These are phyloP conservation scores for Periconia sp. DNA, from an alignment of 2,329 filamentous ascomycete genomes.

Conservation along the genomic window DNA sequence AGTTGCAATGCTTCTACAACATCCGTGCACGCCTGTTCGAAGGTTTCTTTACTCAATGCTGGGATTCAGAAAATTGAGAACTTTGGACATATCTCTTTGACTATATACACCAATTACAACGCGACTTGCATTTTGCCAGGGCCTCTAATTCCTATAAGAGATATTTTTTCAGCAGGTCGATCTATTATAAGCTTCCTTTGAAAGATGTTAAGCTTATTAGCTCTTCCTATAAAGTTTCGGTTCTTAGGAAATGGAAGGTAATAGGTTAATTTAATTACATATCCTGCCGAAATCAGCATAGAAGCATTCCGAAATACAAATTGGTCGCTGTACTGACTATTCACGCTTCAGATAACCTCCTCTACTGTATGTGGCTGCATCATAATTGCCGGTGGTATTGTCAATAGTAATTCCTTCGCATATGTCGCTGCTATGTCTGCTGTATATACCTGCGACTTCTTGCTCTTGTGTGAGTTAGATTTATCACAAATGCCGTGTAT, in stretches of 20 bases:
- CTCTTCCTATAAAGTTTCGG: slow-evolving; percentile 30
- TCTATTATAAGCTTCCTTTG: slow-evolving; percentile 27
- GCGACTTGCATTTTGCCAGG: slow-evolving; percentile 40
- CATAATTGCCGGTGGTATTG: too few relatives aligned
- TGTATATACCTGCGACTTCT: slow-evolving; percentile 12
- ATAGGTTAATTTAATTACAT: slow-evolving; percentile 11
- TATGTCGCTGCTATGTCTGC: slow-evolving; percentile 18
- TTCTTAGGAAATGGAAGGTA: slow-evolving; percentile 32
- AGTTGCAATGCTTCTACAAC: slow-evolving; percentile 18
- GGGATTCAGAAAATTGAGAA: slow-evolving; percentile 28
- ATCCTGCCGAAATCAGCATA: too few relatives aligned
- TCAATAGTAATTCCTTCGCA: slow-evolving; percentile 17
- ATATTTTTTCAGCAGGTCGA: slow-evolving; percentile 25
- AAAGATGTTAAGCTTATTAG: slow-evolving; percentile 26
- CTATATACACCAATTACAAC: slow-evolving; percentile 34
- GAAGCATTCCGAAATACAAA: too few relatives aligned
- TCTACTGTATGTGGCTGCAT: too few relatives aligned
- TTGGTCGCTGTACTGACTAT: too few relatives aligned
- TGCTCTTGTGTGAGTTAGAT: slow-evolving; percentile 7
- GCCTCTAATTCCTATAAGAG: slow-evolving; percentile 36
- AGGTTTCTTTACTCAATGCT: slow-evolving; percentile 25
- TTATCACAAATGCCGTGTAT: slow-evolving; percentile 5
- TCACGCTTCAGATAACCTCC: too few relatives aligned
- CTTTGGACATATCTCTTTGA: slow-evolving; percentile 17
- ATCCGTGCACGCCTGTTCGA: slow-evolving; percentile 20